phyloP scores from a whole-genome alignment of 257 asterid species.

The Solanum chilense region DNA sequence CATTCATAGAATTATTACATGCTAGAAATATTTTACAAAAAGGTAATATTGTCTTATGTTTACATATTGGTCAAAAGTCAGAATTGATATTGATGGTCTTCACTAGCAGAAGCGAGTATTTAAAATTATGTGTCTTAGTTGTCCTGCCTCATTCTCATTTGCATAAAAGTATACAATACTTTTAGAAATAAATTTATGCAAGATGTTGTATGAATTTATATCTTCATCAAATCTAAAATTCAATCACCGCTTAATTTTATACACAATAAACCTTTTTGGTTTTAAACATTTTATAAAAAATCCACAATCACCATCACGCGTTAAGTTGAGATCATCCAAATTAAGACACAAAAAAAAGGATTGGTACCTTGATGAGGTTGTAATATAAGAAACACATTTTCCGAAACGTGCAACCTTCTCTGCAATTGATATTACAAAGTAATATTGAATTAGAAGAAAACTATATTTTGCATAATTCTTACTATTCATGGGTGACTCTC shows the following conservation, averaged over 20 bases:
- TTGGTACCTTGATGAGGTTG: constrained; percentile 6
- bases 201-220: no score
- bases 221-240: not conserved
- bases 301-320: constrained; percentile 35
- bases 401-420: not conserved
- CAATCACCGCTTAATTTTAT: no score
- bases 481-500: constrained; percentile 44
- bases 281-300: no score
- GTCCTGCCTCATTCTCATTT: not conserved
- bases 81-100: not conserved
- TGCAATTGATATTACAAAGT: constrained; percentile 37
- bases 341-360: constrained; percentile 51
- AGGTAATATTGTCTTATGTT: not conserved
- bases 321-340: constrained; percentile 50
- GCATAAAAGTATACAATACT: not conserved
- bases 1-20: not conserved
- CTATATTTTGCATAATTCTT: constrained; percentile 53
- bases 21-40: not conserved
- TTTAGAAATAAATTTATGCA: no score
- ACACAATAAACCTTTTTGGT: not conserved
- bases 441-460: constrained; percentile 1
- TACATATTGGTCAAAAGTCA: not conserved
- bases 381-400: not conserved
- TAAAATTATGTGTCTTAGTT: not conserved
- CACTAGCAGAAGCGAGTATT: not conserved